Conservation (phyloP, 768 basidiomycete genomes). For the Mycena haematopus region DNA sequence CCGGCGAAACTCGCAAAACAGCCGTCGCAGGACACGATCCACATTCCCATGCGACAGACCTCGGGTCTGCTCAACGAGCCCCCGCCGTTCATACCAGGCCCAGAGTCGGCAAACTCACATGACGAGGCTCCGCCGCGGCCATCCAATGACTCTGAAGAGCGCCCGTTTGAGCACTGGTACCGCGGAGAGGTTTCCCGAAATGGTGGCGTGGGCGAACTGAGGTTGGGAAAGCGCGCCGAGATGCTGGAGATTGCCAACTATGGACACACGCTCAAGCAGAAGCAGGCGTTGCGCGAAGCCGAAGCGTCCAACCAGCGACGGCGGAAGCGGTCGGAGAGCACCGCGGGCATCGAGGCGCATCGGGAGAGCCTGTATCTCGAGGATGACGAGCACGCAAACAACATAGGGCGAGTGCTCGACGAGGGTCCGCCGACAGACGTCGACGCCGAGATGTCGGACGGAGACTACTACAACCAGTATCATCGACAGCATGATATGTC, state of each 20-base stretch:
- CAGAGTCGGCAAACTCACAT: slow-evolving; percentile 50
- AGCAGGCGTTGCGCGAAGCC: slow-evolving; percentile 34
- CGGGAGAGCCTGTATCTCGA: slow-evolving; percentile 67
- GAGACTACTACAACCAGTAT: slow-evolving; percentile 40
- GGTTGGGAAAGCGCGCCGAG: slow-evolving; percentile 75
- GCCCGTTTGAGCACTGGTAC: slow-evolving; percentile 90
- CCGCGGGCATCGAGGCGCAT: slow-evolving; percentile 55
- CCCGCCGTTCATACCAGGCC: slow-evolving; percentile 60
- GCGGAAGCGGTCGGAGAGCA: slow-evolving; percentile 72
- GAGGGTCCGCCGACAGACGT: slow-evolving; percentile 79
- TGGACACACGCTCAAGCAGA: slow-evolving; percentile 62
- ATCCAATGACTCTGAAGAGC: slow-evolving; percentile 80
- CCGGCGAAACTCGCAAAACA: slow-evolving; percentile 11
- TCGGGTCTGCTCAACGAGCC: slow-evolving; percentile 68
- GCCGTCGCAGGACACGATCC: slow-evolving; percentile 34
- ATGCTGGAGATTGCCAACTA: slow-evolving; percentile 91
- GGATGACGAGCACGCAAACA: slow-evolving; percentile 51
- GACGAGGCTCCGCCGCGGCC: slow-evolving; percentile 55
- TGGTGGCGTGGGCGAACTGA: slow-evolving; percentile 86
- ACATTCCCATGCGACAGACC: slow-evolving; percentile 42
- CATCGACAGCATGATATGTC: slow-evolving; percentile 32
- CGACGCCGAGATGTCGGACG: slow-evolving; percentile 62
- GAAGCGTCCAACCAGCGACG: slow-evolving; percentile 35
- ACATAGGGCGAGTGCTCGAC: slow-evolving; percentile 67
- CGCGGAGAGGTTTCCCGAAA: slow-evolving; percentile 86